These are phyloP conservation scores for Diaporthe australafricana DNA, from an alignment of 2,329 filamentous ascomycete species.

Conservation along the genomic window DNA sequence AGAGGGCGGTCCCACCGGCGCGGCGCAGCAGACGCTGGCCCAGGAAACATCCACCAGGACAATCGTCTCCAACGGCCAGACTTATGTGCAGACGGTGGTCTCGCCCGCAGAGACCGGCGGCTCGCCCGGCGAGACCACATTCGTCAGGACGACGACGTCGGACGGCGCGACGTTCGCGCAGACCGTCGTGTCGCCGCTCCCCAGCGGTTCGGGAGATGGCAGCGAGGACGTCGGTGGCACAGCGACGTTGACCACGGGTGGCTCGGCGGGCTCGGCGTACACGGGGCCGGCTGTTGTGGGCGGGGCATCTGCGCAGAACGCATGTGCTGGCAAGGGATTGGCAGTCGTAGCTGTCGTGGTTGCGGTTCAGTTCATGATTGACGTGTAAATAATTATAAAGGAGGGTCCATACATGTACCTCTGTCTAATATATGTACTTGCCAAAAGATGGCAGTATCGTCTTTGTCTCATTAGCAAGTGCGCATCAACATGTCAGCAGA, in stretches of 20 bases:
- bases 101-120: not conserved
- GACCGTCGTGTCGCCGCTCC: constrained; percentile 8
- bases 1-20: not conserved
- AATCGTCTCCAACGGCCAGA: constrained; percentile 10
- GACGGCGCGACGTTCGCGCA: constrained; percentile 3
- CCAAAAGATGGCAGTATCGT: not conserved
- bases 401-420: not conserved
- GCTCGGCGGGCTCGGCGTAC: not conserved
- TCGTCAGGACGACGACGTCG: constrained; percentile 7
- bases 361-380: not conserved
- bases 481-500: constrained; percentile 53
- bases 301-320: not conserved
- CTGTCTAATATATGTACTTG: too few species aligned
- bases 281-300: not conserved
- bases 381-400: not conserved
- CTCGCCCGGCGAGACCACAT: not conserved
- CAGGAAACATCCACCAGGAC: not conserved
- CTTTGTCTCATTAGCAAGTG: not conserved
- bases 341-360: not conserved
- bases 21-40: too few species aligned
- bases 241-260: not conserved
- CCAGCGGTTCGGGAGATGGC: not conserved
- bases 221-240: not conserved
- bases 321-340: not conserved
- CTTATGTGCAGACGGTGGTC: not conserved